Evolutionary conservation across 169 alveolate genomes (phyloP).

Genomic region (Eimeria necatrix): DNA sequence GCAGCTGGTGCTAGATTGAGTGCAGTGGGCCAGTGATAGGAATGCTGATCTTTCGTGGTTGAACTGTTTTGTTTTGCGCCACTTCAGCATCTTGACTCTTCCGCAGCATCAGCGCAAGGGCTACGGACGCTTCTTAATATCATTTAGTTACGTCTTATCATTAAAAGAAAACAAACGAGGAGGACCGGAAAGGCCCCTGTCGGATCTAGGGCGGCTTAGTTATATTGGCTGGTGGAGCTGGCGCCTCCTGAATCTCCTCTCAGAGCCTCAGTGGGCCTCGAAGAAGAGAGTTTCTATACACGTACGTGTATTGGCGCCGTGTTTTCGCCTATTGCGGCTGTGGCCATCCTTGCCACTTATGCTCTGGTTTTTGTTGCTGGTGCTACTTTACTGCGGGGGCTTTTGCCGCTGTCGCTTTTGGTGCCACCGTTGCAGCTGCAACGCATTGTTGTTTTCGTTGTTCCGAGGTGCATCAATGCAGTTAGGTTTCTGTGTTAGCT

Average conservation of each 20-base stretch:
- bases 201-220: conserved; percentile 97
- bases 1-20: background rate
- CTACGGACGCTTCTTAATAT: conserved; percentile 92
- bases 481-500: too few relatives aligned
- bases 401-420: background rate
- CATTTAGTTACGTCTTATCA: conserved; percentile 94
- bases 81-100: conserved; percentile 71
- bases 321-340: background rate
- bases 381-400: background rate
- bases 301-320: conserved; percentile 4
- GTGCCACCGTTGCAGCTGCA: background rate
- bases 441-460: background rate
- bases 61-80: background rate
- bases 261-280: conserved; percentile 65
- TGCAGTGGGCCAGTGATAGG: background rate
- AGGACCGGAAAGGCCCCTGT: conserved; percentile 98
- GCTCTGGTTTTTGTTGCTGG: background rate
- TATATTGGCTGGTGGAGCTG: conserved; percentile 87
- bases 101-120: conserved; percentile 94
- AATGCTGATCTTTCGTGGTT: too few relatives aligned
- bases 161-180: conserved; percentile 96
- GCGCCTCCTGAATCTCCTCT: conserved; percentile 49
- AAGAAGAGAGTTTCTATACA: conserved; percentile 48
- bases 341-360: background rate
- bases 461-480: background rate